These are phyloP conservation scores for Yamadazyma sp. DNA, from an alignment of 1,139 yeast genomes.

Conservation along the genomic window DNA sequence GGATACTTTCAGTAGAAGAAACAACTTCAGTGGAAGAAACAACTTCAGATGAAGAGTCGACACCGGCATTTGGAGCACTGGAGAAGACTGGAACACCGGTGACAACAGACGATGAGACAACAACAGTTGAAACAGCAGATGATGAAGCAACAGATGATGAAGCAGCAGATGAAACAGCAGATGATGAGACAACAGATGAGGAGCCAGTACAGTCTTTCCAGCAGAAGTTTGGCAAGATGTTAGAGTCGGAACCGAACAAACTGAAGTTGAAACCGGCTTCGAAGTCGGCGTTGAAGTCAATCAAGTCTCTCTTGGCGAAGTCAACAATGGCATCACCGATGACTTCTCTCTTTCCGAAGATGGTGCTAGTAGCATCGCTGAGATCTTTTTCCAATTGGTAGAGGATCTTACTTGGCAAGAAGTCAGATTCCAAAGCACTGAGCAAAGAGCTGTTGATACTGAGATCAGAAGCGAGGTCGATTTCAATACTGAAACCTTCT, in stretches of 20 bases:
- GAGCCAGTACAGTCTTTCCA: constrained; percentile 20
- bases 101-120: neutral
- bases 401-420: constrained; percentile 12
- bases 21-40: constrained; percentile 10
- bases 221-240: constrained; percentile 31
- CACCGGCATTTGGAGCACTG: constrained; percentile 8
- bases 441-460: constrained; percentile 18
- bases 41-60: constrained; percentile 9
- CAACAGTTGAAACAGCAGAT: constrained; percentile 12
- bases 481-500: constrained; percentile 24
- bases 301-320: constrained; percentile 14
- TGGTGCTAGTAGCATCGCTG: constrained; percentile 5
- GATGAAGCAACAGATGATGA: constrained; percentile 13
- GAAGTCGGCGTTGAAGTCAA: constrained; percentile 9
- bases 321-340: constrained; percentile 11
- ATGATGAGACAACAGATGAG: constrained; percentile 9
- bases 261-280: constrained; percentile 8
- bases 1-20: constrained; percentile 12
- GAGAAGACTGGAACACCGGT: too few species aligned
- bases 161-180: constrained; percentile 10
- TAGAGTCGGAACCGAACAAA: constrained; percentile 15
- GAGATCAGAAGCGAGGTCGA: constrained; percentile 20
- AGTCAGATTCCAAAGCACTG: constrained; percentile 16
- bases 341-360: constrained; percentile 13
- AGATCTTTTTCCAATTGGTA: constrained; percentile 14